Base-by-base conservation (phyloP, 202 grass and related monocot species). In the Setaria viridis region DNA sequence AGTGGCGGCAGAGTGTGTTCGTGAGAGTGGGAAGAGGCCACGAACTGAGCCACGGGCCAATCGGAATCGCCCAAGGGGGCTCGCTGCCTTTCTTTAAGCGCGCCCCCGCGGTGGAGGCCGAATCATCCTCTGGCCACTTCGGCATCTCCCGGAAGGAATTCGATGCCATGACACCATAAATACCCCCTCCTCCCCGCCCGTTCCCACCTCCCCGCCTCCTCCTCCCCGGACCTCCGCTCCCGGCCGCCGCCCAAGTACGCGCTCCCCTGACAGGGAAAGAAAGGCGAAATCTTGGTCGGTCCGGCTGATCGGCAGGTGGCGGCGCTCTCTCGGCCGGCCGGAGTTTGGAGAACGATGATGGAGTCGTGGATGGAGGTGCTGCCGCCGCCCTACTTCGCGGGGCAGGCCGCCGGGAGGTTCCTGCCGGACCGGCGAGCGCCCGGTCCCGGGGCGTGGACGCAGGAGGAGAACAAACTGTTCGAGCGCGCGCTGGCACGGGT, bases 401-500 rank as follows among this genome's bases (percentile, higher is more conserved):
- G 51, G 65, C 92, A 91, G 74, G 91, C 79, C 70, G 91, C 79
- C 72, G 69, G 85, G 10, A 74, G 93, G 83, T 84, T 92, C 84
- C 2, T 53, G 72, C 89, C 76, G 87, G 88, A 80, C 51, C 54
- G 30, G 70, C 64, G 62, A 67, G 47, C 67, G 4, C 51, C 51
- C 29, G 59, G 33, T 30, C 57, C 59, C 25, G 82, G 76, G 20
- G 82, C 62, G 20, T 99, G 97, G 97, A 93, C 93, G 43, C 74
- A 30, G n/a, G 69, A 88, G 62, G 93, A 99, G 93, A 95, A 95
- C 90, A 99, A 99, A 82, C 32, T 64, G 9, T 99, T 99, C 75
- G 97, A 99, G 85, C 74, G 89, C 21, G 97, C 88, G 29, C 86
- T 99, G 6, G 93, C 93, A 9, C 59, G 45, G 7, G 86, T 89